Percentiles rank a stretch among this genome's conserved stretches.
phyloP scores from a whole-genome alignment of 345 rosid genomes.

The Populus deltoides region DNA sequence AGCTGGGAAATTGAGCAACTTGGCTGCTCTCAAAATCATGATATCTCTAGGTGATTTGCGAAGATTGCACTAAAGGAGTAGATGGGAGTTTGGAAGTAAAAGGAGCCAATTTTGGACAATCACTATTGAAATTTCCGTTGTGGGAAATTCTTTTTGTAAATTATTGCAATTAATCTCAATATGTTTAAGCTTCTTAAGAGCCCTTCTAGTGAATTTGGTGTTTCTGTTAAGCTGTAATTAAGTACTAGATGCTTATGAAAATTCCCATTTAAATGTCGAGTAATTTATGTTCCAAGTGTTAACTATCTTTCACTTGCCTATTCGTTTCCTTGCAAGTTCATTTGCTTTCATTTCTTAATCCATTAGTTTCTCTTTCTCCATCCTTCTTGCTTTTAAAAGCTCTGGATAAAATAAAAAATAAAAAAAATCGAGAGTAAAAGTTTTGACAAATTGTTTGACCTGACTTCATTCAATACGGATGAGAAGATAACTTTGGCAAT shows the following conservation, averaged over 20 bases:
- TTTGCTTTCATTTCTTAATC: neutral
- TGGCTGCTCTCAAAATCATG: conserved; percentile 53
- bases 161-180: conserved; percentile 40
- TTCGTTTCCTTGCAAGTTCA: neutral
- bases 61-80: conserved; percentile 3
- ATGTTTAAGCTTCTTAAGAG: conserved; percentile 27
- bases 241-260: conserved; percentile 30
- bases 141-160: conserved; percentile 38
- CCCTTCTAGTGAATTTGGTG: conserved; percentile 16
- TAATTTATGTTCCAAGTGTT: conserved; percentile 16
- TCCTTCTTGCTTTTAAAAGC: neutral
- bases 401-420: neutral
- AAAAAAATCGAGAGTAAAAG: neutral
- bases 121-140: conserved; percentile 17
- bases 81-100: conserved; percentile 14
- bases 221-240: conserved; percentile 26
- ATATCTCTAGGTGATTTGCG: conserved; percentile 38
- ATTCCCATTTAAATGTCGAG: conserved; percentile 24
- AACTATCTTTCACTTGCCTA: neutral
- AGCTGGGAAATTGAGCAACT: conserved; percentile 88
- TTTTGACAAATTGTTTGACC: too few relatives aligned
- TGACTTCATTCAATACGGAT: too few relatives aligned
- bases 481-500: too few relatives aligned
- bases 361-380: neutral
- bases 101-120: conserved; percentile 24